Percentiles rank a stretch among this genome's conserved stretches.
These are phyloP conservation scores for Endotrypanum monterogeii DNA, from an alignment of 208 protist genomes.

Conservation along the genomic window DNA sequence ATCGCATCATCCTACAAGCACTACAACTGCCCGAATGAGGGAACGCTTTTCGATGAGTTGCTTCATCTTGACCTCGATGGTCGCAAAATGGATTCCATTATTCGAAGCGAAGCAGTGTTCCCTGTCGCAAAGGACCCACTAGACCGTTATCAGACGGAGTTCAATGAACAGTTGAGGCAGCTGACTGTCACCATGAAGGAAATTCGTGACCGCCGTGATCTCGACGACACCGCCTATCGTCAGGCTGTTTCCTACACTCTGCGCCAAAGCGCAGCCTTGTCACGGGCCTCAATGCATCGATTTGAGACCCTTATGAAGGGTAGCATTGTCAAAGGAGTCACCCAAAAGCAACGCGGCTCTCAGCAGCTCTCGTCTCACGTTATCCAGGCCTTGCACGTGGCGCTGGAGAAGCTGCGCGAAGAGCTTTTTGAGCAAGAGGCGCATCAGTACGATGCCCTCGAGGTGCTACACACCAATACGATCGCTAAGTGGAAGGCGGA, in stretches of 20 bases:
- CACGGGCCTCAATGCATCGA: conserved; percentile 50
- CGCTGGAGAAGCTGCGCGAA: conserved; percentile 46
- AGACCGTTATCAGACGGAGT: conserved; percentile 75
- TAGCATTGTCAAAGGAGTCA: conserved; percentile 34
- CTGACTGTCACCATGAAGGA: conserved; percentile 75
- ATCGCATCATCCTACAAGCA: conserved; percentile 54
- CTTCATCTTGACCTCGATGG: conserved; percentile 63
- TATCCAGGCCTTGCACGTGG: conserved; percentile 28
- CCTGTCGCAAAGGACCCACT: conserved; percentile 67
- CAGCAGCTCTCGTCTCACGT: conserved; percentile 19
- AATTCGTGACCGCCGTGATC: conserved; percentile 60
- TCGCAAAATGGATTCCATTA: conserved; percentile 51
- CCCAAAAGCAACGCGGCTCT: background rate
- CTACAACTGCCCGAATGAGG: conserved; percentile 86
- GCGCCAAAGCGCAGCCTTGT: conserved; percentile 37
- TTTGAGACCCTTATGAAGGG: conserved; percentile 72
- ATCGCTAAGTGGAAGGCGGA: conserved; percentile 79
- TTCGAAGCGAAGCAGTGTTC: conserved; percentile 64
- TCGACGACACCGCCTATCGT: conserved; percentile 55
- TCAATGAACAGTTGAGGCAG: conserved; percentile 84
- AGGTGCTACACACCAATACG: conserved; percentile 65
- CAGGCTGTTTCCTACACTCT: conserved; percentile 47
- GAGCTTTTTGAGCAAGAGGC: conserved; percentile 77
- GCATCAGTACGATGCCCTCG: conserved; percentile 70
- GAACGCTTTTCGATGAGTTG: conserved; percentile 76